These are phyloP conservation scores for Hemileccinum rubropunctum DNA, from an alignment of 768 basidiomycete species.

Conservation along the genomic window DNA sequence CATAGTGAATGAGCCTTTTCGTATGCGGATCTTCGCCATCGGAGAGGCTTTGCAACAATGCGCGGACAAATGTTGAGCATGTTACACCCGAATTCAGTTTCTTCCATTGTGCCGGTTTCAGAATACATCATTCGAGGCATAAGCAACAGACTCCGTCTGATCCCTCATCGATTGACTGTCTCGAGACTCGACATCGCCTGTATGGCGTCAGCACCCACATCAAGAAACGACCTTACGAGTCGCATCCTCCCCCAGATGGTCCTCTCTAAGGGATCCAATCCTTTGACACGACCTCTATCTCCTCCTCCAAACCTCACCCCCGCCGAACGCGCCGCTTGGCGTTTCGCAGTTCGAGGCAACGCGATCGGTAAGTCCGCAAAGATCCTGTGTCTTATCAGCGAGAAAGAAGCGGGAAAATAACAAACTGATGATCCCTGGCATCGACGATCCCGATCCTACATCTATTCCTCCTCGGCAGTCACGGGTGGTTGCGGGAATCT, in stretches of 20 bases:
- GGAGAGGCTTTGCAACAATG: too few relatives aligned
- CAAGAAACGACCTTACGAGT: slow-evolving; percentile 26
- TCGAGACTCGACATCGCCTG: background rate
- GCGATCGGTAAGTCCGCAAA: slow-evolving; percentile 41
- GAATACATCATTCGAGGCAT: background rate
- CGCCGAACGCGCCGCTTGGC: slow-evolving; percentile 29
- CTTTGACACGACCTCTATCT: slow-evolving; percentile 28
- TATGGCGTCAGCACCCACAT: slow-evolving; percentile 11
- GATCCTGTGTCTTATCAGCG: too few relatives aligned
- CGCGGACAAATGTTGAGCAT: too few relatives aligned
- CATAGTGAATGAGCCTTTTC: too few relatives aligned
- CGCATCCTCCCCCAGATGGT: slow-evolving; percentile 32
- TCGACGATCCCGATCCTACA: background rate
- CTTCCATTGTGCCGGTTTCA: background rate
- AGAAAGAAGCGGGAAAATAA: background rate
- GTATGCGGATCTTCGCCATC: too few relatives aligned
- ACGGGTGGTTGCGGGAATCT: slow-evolving; percentile 44
- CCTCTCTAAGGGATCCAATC: slow-evolving; percentile 33
- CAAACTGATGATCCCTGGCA: background rate
- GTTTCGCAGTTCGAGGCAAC: slow-evolving; percentile 40
- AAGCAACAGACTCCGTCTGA: too few relatives aligned
- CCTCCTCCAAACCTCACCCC: slow-evolving; percentile 18
- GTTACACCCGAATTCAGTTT: too few relatives aligned
- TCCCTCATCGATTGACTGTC: background rate
- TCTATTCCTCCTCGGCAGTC: slow-evolving; percentile 26